A percentile compares a stretch with the other conserved stretches of the same genome.
Evolutionary conservation across 345 rosid genomes (phyloP).

Genomic region (Aquilaria sinensis): DNA sequence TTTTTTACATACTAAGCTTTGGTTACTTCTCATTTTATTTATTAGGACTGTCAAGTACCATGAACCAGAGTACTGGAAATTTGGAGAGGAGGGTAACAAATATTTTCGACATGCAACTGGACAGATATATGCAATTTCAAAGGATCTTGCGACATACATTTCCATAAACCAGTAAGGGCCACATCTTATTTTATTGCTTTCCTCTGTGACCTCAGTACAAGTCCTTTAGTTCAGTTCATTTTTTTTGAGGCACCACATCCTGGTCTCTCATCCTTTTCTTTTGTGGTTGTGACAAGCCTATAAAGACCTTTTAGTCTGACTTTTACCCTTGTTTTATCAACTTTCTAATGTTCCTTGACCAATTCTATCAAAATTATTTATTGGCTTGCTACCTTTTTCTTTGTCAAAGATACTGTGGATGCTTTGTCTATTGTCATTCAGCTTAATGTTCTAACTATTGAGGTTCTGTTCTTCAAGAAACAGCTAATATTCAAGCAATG

Average conservation of each 20-base stretch:
- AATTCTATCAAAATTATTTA: no score
- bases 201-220: neutral
- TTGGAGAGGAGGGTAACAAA: constrained; percentile 92
- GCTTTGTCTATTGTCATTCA: no score
- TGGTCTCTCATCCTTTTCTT: no score
- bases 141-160: constrained; percentile 86
- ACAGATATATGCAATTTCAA: constrained; percentile 95
- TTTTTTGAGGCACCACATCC: neutral
- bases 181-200: constrained; percentile 2
- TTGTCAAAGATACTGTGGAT: neutral
- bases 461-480: neutral
- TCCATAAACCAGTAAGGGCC: constrained; percentile 71
- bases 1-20: neutral
- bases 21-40: constrained; percentile 5
- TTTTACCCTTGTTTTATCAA: no score
- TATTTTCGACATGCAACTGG: constrained; percentile 98
- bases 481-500: constrained; percentile 7
- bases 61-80: constrained; percentile 98
- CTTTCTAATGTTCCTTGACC: no score
- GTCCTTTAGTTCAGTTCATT: neutral
- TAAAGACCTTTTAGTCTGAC: no score
- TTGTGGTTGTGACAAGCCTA: no score
- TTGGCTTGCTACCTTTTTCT: no score
- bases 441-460: no score
- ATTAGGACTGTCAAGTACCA: constrained; percentile 87